Percentiles rank a stretch among this genome's conserved stretches.
Evolutionary conservation across 1,284 basidiomycete genomes (phyloP).

Genomic region (Leccinum angustisporum): DNA sequence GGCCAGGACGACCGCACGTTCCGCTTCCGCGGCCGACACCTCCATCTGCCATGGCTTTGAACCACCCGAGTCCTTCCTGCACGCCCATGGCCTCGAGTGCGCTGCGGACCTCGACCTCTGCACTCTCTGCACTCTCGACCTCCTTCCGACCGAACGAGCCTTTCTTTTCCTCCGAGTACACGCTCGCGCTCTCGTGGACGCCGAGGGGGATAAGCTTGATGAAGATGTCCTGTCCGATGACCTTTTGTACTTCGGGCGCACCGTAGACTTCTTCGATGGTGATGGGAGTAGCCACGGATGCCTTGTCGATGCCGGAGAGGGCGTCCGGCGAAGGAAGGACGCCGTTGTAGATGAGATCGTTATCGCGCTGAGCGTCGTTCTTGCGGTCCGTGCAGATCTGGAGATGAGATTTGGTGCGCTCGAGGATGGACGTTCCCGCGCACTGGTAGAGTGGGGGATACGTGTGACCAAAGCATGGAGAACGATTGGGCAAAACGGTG

Average conservation of each 20-base stretch:
- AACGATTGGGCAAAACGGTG: conserved; percentile 71
- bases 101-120: conserved; percentile 81
- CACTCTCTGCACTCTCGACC: conserved; percentile 82
- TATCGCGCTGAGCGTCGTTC: conserved; percentile 81
- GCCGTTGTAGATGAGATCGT: conserved; percentile 99
- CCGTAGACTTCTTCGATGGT: conserved; percentile 94
- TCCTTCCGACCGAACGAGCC: conserved; percentile 89
- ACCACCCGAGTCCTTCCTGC: conserved; percentile 74
- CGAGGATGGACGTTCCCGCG: conserved; percentile 73
- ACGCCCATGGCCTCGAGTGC: conserved; percentile 84
- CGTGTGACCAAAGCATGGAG: conserved; percentile 68
- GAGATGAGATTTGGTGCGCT: conserved; percentile 83
- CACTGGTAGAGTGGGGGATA: conserved; percentile 88
- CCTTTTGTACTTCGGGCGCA: conserved; percentile 89
- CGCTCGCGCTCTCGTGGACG: conserved; percentile 93
- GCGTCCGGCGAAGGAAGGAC: conserved; percentile 81
- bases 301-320: conserved; percentile 80
- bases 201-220: conserved; percentile 86
- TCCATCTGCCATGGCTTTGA: conserved; percentile 76
- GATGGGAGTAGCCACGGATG: conserved; percentile 76
- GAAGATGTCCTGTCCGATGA: conserved; percentile 94
- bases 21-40: too few species aligned
- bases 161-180: conserved; percentile 99
- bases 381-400: conserved; percentile 78
- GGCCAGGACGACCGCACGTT: too few species aligned